phyloP scores from a whole-genome alignment of 2,329 filamentous ascomycete species.

The Pseudopyricularia cyperi region DNA sequence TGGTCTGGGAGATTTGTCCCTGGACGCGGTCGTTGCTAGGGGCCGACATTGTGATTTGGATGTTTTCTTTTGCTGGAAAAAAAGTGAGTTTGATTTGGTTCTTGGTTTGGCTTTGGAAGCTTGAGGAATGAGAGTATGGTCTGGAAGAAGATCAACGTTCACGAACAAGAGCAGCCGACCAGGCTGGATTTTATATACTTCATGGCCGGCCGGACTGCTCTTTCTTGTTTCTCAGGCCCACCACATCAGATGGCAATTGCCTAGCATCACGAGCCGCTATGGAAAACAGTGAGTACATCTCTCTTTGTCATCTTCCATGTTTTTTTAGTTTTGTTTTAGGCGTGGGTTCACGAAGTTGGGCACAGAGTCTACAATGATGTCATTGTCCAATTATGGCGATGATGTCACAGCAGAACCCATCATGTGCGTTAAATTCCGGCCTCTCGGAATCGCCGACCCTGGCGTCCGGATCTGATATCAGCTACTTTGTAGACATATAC shows the following conservation, averaged over 20 bases:
- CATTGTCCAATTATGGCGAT: background rate
- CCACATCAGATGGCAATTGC: background rate
- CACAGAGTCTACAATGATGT: background rate
- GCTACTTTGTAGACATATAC: too few relatives aligned
- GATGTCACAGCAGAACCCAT: background rate
- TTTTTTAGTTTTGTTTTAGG: background rate
- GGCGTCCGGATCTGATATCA: too few relatives aligned
- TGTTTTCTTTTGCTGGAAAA: too few relatives aligned
- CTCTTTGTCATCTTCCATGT: background rate
- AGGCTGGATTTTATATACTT: too few relatives aligned
- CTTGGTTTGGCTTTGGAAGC: conserved; percentile 6
- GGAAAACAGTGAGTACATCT: background rate
- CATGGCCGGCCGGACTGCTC: too few relatives aligned
- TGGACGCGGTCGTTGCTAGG: conserved; percentile 44
- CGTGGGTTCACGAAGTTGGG: background rate
- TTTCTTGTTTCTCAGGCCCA: background rate
- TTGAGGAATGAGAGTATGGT: conserved; percentile 7
- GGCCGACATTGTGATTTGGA: conserved; percentile 25
- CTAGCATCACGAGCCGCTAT: background rate
- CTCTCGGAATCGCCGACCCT: too few relatives aligned
- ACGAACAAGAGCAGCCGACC: background rate
- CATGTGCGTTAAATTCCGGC: background rate
- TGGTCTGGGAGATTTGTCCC: conserved; percentile 77
- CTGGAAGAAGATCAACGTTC: background rate
- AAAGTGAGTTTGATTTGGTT: too few relatives aligned